These are phyloP conservation scores for Mortierella hygrophila DNA, from an alignment of 192 early-diverging fungal species.

Conservation along the genomic window DNA sequence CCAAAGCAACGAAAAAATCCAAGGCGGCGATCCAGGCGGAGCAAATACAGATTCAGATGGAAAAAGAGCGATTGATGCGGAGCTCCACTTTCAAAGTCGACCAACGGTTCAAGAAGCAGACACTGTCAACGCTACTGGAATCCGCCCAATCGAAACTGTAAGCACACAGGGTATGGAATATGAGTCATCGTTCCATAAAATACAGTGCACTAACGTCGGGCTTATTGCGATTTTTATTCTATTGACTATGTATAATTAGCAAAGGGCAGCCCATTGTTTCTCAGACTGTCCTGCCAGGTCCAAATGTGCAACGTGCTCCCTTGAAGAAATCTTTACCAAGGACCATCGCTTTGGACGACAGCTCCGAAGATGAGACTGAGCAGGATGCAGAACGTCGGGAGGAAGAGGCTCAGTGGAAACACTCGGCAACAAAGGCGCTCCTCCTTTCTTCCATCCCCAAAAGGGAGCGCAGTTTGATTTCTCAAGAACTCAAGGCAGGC, in stretches of 20 bases:
- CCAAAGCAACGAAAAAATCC: background rate
- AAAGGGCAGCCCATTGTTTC: background rate
- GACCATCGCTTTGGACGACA: slow-evolving; percentile 12
- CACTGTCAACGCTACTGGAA: background rate
- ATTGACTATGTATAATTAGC: background rate
- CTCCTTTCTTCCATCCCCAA: slow-evolving; percentile 12
- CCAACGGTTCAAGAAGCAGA: slow-evolving; percentile 13
- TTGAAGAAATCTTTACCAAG: slow-evolving; percentile 8
- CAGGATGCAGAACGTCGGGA: background rate
- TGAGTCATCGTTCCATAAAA: too few relatives aligned
- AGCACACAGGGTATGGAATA: background rate
- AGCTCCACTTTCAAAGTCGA: background rate
- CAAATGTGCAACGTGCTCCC: background rate
- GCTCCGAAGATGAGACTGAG: slow-evolving; percentile 27
- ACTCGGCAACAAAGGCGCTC: slow-evolving; percentile 1
- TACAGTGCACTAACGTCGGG: too few relatives aligned
- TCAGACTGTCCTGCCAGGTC: background rate
- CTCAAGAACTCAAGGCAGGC: background rate
- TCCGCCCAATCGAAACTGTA: slow-evolving; percentile 16
- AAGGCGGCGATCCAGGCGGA: slow-evolving; percentile 9
- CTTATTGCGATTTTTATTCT: background rate
- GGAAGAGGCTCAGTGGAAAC: slow-evolving; percentile 25
- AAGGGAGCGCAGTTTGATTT: background rate
- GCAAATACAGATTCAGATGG: background rate
- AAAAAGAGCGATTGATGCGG: slow-evolving; percentile 10